phyloP scores from a whole-genome alignment of 2,329 filamentous ascomycete genomes.

The Paracorniculantispora psalliotae region DNA sequence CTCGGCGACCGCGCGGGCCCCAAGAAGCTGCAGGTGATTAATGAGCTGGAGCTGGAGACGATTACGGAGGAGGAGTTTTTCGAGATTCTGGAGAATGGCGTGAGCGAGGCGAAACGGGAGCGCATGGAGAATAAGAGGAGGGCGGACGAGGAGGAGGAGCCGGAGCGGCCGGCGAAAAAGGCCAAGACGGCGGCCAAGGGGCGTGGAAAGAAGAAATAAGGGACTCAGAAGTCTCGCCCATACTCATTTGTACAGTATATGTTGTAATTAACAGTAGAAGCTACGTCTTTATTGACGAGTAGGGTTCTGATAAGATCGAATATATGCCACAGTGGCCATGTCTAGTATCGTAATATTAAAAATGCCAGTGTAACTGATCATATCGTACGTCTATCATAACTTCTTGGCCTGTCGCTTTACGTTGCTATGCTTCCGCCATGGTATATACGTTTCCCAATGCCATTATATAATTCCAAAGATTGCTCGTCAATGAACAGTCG shows the following conservation, averaged over 20 bases:
- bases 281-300: background rate
- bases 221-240: background rate
- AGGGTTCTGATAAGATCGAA: no score
- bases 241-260: no score
- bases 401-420: no score
- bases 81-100: constrained; percentile 5
- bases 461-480: no score
- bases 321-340: no score
- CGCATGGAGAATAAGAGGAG: constrained; percentile 9
- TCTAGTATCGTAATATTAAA: background rate
- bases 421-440: no score
- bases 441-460: no score
- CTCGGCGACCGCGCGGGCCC: constrained; percentile 8
- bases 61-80: constrained; percentile 10
- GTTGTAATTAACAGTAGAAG: no score
- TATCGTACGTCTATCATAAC: no score
- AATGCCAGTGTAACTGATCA: no score
- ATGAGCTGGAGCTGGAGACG: constrained; percentile 13
- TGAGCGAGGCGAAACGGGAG: constrained; percentile 6
- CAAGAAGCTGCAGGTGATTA: constrained; percentile 10
- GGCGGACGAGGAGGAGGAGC: constrained; percentile 8
- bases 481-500: no score
- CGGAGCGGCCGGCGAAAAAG: background rate
- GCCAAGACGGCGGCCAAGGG: background rate
- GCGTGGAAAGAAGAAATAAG: background rate